Evolutionary conservation across 768 basidiomycete species (phyloP).

Genomic region (Tremella yokohamensis): DNA sequence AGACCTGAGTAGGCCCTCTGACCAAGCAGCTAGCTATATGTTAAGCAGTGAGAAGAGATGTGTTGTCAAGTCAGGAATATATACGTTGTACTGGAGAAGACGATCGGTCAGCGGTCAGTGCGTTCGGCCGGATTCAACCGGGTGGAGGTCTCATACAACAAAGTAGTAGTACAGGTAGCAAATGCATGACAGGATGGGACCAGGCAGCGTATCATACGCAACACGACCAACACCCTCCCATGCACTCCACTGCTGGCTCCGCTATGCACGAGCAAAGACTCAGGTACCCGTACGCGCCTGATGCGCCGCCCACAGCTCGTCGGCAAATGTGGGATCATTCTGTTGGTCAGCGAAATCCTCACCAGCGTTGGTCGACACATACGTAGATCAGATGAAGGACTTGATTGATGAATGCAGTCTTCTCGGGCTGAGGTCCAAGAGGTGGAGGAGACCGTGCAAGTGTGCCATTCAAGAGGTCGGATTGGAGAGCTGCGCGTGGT

Average conservation of each 20-base stretch:
- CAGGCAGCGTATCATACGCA: no score
- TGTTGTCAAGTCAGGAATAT: no score
- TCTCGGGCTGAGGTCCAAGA: constrained; percentile 2
- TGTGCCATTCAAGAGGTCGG: background rate
- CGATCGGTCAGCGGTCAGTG: no score
- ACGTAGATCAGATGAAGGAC: constrained; percentile 25
- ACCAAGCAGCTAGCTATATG: no score
- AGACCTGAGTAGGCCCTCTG: no score
- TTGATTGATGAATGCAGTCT: constrained; percentile 15
- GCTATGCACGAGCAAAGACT: background rate
- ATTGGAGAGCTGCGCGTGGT: background rate
- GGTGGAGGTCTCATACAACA: no score
- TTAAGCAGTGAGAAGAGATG: no score
- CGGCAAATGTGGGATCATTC: constrained; percentile 34
- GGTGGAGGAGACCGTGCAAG: background rate
- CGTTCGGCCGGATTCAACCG: no score
- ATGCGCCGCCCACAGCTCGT: constrained; percentile 35
- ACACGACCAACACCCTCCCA: background rate
- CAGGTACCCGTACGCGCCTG: background rate
- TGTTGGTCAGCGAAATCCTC: constrained; percentile 10
- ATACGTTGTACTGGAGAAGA: no score
- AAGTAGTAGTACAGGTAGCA: no score
- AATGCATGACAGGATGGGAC: no score
- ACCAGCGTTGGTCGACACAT: constrained; percentile 2
- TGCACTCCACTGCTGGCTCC: background rate